phyloP scores from a whole-genome alignment of 495 filamentous ascomycete species.

The Penicillium canescens region DNA sequence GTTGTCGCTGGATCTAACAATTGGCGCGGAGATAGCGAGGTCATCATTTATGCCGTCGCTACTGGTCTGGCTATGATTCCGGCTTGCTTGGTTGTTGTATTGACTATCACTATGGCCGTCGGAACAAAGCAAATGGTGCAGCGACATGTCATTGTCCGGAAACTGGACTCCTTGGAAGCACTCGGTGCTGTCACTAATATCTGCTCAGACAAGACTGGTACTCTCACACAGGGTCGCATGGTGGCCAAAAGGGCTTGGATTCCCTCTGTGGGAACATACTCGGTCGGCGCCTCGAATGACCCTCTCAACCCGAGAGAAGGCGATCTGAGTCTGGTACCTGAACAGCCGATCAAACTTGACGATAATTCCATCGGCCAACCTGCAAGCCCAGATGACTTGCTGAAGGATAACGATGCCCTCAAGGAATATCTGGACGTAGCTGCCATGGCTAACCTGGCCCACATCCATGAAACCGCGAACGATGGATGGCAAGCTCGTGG shows the following conservation, averaged over 20 bases:
- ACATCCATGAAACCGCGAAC: conserved; percentile 48
- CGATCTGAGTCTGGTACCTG: conserved; percentile 43
- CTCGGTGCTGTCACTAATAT: conserved; percentile 71
- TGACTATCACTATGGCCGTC: conserved; percentile 75
- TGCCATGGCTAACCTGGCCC: conserved; percentile 66
- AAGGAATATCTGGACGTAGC: conserved; percentile 59
- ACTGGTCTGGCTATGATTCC: conserved; percentile 72
- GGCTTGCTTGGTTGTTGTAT: conserved; percentile 71
- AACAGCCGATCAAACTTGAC: conserved; percentile 35
- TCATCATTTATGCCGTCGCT: conserved; percentile 72
- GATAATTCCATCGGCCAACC: conserved; percentile 25
- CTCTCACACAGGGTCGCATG: conserved; percentile 74
- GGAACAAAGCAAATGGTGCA: conserved; percentile 73
- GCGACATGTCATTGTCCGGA: conserved; percentile 67
- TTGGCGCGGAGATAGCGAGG: conserved; percentile 59
- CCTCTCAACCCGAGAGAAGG: conserved; percentile 58
- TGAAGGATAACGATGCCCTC: conserved; percentile 41
- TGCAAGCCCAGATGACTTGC: conserved; percentile 31
- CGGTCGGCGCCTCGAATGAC: conserved; percentile 54
- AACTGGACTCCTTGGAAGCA: conserved; percentile 65
- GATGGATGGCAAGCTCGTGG: conserved; percentile 61
- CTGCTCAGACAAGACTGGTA: conserved; percentile 74
- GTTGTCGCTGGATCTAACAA: conserved; percentile 64
- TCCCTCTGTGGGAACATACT: conserved; percentile 62
- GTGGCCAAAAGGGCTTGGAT: conserved; percentile 81